Evolutionary conservation across 495 filamentous ascomycete species (phyloP), one percentile per base, ranked within the genome.

Genomic region (Friedmanniomyces endolithicus): DNA sequence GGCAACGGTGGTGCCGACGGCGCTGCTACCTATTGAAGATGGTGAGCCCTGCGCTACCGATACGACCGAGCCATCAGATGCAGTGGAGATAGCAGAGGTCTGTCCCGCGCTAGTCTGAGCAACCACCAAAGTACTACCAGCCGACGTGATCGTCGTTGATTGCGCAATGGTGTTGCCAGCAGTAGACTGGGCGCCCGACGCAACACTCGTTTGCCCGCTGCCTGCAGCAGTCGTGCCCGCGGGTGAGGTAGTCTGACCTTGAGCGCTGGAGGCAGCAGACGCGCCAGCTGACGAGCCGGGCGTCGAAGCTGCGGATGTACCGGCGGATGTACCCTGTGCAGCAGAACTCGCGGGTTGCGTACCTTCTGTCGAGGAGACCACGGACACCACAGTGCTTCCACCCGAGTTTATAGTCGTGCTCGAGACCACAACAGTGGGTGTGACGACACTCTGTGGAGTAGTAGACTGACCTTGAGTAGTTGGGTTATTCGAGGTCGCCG

Each of bases 391-490:
- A 16, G 53, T 55, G 43, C 19, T 37, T 22, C 43, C 20, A 7
- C 43, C 53, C 14, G 17, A 14, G 16, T 8, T 55, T 29, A 48
- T 43, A 14, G 44, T 49, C 11, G 53, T 55, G 33, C 53, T 55
- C 31, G 53, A 55, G 4, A 48, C 31, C 12, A 55, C 44, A 12
- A 55, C 43, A 20, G 37, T 37, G 44, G 41, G 41, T 41, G 41
- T 24, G 29, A 40, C 11, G 20, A 19, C 22, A 16, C 45, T 45
- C 50, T 24, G 1, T 17, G 17, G 47, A 50, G 55, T 23, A 29
- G 57, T 54, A 22, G 57, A 50, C 51, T 54, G 20, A 53, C 50
- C 49, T 53, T 58, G 56, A 19, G 55, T 22, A 33, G 55, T 57
- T 17, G 40, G 24, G 20, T 9, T 33, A 16, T 20, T 11, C 20